Percentiles rank a stretch among this genome's conserved stretches.
phyloP scores from a whole-genome alignment of 2,329 filamentous ascomycete species.

The Monosporascus sp. region DNA sequence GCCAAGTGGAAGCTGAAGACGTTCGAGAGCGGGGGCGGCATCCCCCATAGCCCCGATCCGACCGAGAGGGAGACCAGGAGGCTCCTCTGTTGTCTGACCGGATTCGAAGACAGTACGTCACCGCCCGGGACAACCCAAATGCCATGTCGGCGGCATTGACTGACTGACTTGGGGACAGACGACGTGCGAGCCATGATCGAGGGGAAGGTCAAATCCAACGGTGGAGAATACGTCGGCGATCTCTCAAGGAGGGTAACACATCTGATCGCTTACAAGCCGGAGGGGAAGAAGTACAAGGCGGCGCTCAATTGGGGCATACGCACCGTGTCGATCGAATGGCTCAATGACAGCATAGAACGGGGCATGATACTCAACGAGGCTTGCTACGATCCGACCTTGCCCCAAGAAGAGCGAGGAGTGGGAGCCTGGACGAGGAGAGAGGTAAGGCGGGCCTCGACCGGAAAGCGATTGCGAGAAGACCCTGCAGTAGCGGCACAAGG shows the following conservation, averaged over 20 bases:
- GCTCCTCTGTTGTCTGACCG: conserved; percentile 51
- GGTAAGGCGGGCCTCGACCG: conserved; percentile 40
- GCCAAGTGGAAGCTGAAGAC: conserved; percentile 57
- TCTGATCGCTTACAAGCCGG: conserved; percentile 71
- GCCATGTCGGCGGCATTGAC: not conserved
- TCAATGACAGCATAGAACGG: conserved; percentile 73
- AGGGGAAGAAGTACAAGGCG: conserved; percentile 85
- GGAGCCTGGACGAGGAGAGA: conserved; percentile 66
- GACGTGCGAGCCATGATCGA: conserved; percentile 66
- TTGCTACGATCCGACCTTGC: conserved; percentile 73
- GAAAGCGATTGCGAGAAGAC: conserved; percentile 55
- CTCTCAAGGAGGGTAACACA: conserved; percentile 83
- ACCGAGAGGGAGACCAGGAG: conserved; percentile 29
- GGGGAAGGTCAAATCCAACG: conserved; percentile 60
- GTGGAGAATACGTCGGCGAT: conserved; percentile 82
- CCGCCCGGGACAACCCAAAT: no score
- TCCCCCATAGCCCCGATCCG: conserved; percentile 24
- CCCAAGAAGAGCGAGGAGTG: conserved; percentile 64
- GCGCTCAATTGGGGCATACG: conserved; percentile 78
- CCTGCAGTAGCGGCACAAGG: conserved; percentile 46
- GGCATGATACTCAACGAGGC: conserved; percentile 87
- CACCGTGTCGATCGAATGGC: conserved; percentile 79
- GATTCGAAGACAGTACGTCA: conserved; percentile 46
- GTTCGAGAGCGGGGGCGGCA: conserved; percentile 50
- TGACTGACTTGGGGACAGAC: conserved; percentile 35